These are phyloP conservation scores for Lichtheimia hyalospora DNA, from an alignment of 371 early-diverging fungal species.

Conservation along the genomic window DNA sequence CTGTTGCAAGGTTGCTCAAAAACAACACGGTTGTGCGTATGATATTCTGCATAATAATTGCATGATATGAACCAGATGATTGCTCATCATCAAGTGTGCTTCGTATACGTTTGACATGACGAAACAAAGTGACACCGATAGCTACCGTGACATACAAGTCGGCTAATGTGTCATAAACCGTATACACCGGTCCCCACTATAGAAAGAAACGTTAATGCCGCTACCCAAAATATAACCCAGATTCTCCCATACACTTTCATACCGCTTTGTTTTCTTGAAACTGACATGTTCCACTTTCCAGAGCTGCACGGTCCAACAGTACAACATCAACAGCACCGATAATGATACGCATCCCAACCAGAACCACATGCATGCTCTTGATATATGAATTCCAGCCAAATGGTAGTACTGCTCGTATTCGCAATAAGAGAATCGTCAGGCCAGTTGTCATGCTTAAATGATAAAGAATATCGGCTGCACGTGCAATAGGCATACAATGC, in stretches of 20 bases:
- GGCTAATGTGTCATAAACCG: constrained; percentile 35
- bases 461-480: constrained; percentile 34
- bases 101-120: constrained; percentile 20
- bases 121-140: constrained; percentile 27
- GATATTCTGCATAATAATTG: constrained; percentile 36
- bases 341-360: constrained; percentile 17
- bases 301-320: constrained; percentile 12
- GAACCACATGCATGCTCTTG: constrained; percentile 5
- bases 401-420: constrained; percentile 35
- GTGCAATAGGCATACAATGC: constrained; percentile 17
- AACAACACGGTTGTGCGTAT: constrained; percentile 32
- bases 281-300: constrained; percentile 19
- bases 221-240: too few relatives aligned
- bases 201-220: not conserved
- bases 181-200: constrained; percentile 47
- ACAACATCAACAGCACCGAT: constrained; percentile 34
- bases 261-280: constrained; percentile 31
- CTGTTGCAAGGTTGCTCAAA: constrained; percentile 34
- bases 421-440: constrained; percentile 21
- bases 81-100: constrained; percentile 13
- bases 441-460: constrained; percentile 41
- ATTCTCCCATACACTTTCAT: constrained; percentile 11
- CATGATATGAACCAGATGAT: constrained; percentile 26
- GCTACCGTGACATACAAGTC: constrained; percentile 42
- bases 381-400: constrained; percentile 12